Conservation (phyloP, 2,329 filamentous ascomycete genomes). For the Aspergillus sp. region DNA sequence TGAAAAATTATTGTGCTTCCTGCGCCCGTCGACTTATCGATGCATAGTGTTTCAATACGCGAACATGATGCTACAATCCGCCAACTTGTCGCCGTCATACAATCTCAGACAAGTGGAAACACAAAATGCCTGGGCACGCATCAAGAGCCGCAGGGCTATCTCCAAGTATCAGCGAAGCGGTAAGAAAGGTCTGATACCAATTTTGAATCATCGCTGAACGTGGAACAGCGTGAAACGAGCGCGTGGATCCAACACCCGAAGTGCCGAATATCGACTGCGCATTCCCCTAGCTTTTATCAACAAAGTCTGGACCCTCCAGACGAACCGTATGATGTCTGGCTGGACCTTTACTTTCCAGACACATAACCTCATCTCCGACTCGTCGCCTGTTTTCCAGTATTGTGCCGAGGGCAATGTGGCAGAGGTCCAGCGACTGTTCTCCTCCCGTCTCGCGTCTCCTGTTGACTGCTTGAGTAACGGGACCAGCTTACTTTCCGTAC, state of each 20-base stretch:
- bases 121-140: too few species aligned
- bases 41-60: not conserved
- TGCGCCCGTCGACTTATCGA: not conserved
- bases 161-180: not conserved
- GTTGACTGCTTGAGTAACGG: not conserved
- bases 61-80: too few species aligned
- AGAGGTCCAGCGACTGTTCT: not conserved
- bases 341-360: not conserved
- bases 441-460: not conserved
- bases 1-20: too few species aligned
- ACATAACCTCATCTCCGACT: not conserved
- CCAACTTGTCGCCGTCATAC: too few species aligned
- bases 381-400: not conserved
- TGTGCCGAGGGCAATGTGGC: not conserved
- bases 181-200: too few species aligned
- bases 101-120: too few species aligned
- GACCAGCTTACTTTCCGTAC: not conserved
- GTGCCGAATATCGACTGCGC: not conserved
- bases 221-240: not conserved
- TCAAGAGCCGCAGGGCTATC: not conserved
- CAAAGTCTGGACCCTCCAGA: slow-evolving; percentile 1
- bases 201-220: too few species aligned
- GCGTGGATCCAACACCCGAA: not conserved
- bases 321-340: not conserved
- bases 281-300: not conserved